Evolutionary conservation across 1,139 yeast genomes (phyloP).

Genomic region (Saccharomyces hybrid): DNA sequence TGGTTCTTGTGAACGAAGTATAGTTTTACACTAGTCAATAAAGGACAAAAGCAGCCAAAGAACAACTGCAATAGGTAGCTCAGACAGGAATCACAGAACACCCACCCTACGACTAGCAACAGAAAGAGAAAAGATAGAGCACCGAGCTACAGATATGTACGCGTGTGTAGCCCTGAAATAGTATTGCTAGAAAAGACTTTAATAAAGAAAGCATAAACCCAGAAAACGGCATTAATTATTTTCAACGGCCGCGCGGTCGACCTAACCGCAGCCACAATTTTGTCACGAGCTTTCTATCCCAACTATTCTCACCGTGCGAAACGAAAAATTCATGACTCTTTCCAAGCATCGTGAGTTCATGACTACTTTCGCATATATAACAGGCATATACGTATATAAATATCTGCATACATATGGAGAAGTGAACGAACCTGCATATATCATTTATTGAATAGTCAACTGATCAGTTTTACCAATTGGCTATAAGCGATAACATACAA

Average conservation of each 20-base stretch:
- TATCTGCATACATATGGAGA: not conserved
- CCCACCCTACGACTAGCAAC: no score
- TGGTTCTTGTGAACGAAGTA: no score
- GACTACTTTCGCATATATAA: not conserved
- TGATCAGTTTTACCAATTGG: not conserved
- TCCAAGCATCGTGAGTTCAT: not conserved
- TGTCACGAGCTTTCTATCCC: not conserved
- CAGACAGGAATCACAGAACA: no score
- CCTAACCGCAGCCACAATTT: not conserved
- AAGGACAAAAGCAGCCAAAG: no score
- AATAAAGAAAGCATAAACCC: not conserved
- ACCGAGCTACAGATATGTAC: not conserved
- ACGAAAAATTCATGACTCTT: not conserved
- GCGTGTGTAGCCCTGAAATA: not conserved
- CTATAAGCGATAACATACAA: slow-evolving; percentile 7
- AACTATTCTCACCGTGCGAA: not conserved
- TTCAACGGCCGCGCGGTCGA: not conserved
- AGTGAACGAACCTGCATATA: no score
- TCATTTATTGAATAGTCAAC: not conserved
- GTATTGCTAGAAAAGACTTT: no score
- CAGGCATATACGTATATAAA: not conserved
- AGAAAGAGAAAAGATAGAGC: no score
- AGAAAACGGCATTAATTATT: not conserved
- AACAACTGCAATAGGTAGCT: no score
- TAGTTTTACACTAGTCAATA: no score